Conservation (phyloP, 371 early-diverging fungal species). For the Chytridium lagenaria region DNA sequence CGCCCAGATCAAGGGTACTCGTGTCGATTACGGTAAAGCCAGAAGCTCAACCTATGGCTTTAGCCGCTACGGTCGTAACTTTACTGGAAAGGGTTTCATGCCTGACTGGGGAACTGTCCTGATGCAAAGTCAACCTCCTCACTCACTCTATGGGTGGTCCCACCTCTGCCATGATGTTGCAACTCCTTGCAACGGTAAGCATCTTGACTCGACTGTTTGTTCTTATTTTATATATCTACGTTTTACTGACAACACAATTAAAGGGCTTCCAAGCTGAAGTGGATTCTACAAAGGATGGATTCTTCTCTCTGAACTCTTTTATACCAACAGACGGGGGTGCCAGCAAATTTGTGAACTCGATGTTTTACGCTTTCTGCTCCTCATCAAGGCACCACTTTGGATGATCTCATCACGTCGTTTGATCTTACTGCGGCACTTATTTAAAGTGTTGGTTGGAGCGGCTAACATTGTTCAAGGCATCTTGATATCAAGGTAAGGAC, state of each 20-base stretch:
- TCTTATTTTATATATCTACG: background rate
- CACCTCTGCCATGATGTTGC: slow-evolving; percentile 5
- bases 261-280: background rate
- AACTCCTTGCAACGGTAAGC: slow-evolving; percentile 6
- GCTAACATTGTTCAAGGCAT: background rate
- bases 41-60: slow-evolving; percentile 17
- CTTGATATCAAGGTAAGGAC: background rate
- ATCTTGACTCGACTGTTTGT: background rate
- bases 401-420: slow-evolving; percentile 8
- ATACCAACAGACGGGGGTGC: slow-evolving; percentile 11
- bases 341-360: background rate
- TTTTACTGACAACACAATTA: background rate
- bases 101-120: slow-evolving; percentile 7
- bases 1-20: slow-evolving; percentile 28
- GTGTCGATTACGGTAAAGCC: slow-evolving; percentile 28
- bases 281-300: background rate
- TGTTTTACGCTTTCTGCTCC: background rate
- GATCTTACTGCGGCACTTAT: background rate
- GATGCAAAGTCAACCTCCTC: slow-evolving; percentile 18
- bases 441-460: background rate
- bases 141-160: slow-evolving; percentile 26
- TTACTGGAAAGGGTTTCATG: slow-evolving; percentile 21
- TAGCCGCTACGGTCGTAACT: slow-evolving; percentile 20
- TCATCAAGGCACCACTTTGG: slow-evolving; percentile 16
- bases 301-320: slow-evolving; percentile 26